phyloP scores from a whole-genome alignment of 2,329 filamentous ascomycete genomes.

The Fusarium floridanum region DNA sequence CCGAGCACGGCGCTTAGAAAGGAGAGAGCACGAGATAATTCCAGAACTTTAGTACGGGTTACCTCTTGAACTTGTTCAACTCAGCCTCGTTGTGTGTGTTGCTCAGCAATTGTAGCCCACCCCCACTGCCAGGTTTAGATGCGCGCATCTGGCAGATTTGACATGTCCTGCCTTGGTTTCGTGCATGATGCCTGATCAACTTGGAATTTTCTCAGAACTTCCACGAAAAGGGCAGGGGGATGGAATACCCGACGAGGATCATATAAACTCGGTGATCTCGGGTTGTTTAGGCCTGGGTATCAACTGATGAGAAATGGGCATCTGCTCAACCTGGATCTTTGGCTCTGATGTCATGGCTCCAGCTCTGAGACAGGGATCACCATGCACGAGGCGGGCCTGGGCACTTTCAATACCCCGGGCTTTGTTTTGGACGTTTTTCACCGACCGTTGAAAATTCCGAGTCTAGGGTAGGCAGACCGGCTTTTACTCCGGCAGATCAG shows the following conservation, averaged over 20 bases:
- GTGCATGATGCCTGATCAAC: slow-evolving; percentile 13
- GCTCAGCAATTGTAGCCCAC: slow-evolving; percentile 8
- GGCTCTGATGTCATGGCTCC: slow-evolving; percentile 34
- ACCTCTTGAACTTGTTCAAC: slow-evolving; percentile 21
- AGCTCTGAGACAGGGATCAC: slow-evolving; percentile 19
- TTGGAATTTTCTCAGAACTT: slow-evolving; percentile 37
- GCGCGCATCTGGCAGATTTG: slow-evolving; percentile 4
- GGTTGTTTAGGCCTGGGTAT: slow-evolving; percentile 2
- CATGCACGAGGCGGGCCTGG: not conserved
- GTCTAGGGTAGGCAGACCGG: slow-evolving; percentile 26
- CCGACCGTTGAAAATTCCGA: not conserved
- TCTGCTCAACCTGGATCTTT: slow-evolving; percentile 10
- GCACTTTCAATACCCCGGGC: slow-evolving; percentile 3
- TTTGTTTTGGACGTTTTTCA: not conserved
- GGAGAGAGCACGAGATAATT: slow-evolving; percentile 24
- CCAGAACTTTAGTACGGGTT: slow-evolving; percentile 27
- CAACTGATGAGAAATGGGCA: slow-evolving; percentile 10
- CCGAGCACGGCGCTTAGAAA: slow-evolving; percentile 3
- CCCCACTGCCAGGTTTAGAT: slow-evolving; percentile 9
- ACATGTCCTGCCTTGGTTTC: slow-evolving; percentile 8
- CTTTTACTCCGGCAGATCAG: slow-evolving; percentile 1
- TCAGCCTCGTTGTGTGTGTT: slow-evolving; percentile 27
- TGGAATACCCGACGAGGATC: slow-evolving; percentile 2
- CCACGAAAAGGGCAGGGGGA: not conserved
- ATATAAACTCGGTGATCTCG: slow-evolving; percentile 5